phyloP scores from a whole-genome alignment of 2,329 filamentous ascomycete species.

The Penicillium sp. region DNA sequence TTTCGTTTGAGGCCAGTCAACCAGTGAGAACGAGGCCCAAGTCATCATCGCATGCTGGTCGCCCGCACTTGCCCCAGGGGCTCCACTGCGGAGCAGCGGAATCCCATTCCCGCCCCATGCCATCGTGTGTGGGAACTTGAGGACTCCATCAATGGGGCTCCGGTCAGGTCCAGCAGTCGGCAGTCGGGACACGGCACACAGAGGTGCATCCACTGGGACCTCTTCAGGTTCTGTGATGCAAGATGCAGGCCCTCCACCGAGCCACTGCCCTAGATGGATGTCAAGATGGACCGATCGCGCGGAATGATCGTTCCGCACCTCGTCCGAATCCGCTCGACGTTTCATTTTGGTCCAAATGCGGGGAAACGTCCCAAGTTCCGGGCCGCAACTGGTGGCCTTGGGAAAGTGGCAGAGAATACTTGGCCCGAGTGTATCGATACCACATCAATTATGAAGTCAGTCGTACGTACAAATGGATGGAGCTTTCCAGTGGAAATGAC shows the following conservation, averaged over 20 bases:
- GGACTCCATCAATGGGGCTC: too few relatives aligned
- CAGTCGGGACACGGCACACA: neutral
- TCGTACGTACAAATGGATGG: too few relatives aligned
- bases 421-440: too few relatives aligned
- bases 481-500: too few relatives aligned
- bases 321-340: too few relatives aligned
- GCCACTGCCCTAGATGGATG: neutral
- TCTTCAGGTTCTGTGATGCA: too few relatives aligned
- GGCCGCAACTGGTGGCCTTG: neutral
- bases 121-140: too few relatives aligned
- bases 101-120: neutral
- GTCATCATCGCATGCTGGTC: neutral
- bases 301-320: neutral
- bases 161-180: neutral
- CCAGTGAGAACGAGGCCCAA: neutral
- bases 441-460: too few relatives aligned
- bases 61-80: neutral
- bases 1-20: neutral
- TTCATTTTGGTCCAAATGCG: neutral
- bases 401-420: too few relatives aligned
- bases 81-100: neutral
- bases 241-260: neutral
- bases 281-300: neutral
- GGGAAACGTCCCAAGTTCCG: neutral
- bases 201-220: too few relatives aligned